phyloP scores from a whole-genome alignment of 257 asterid genomes.

The Lantana camara region DNA sequence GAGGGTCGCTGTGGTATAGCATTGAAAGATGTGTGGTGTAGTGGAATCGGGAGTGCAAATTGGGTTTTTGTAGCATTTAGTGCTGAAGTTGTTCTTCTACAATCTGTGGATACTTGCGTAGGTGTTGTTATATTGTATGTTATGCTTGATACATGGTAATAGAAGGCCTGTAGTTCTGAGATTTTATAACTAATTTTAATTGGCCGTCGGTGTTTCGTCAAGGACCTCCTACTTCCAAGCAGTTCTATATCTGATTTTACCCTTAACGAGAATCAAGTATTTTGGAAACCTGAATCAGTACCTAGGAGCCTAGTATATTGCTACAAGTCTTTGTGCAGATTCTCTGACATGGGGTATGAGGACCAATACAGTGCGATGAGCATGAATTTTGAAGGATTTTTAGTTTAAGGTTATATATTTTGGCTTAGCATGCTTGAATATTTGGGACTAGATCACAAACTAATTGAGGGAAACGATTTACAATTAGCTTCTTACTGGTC shows the following conservation, averaged over 20 bases:
- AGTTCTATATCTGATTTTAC: neutral
- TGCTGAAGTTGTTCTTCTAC: neutral
- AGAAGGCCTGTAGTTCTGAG: neutral
- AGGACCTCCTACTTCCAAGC: neutral
- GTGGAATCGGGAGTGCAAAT: constrained; percentile 14
- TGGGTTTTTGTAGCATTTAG: constrained; percentile 2
- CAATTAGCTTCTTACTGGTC: neutral
- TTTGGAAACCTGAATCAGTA: neutral
- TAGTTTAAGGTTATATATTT: neutral
- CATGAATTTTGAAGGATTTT: constrained; percentile 1
- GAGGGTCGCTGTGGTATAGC: neutral
- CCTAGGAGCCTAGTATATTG: neutral
- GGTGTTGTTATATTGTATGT: neutral
- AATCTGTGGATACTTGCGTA: neutral
- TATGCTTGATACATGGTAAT: neutral
- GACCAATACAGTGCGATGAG: neutral
- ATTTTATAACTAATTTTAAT: constrained; percentile 1
- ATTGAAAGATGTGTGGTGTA: neutral
- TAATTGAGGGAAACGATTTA: neutral
- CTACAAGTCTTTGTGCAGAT: neutral
- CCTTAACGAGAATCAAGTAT: too few species aligned
- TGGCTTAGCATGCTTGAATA: constrained; percentile 5
- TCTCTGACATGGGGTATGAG: neutral
- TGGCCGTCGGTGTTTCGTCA: neutral
- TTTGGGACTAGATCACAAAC: neutral